A percentile compares a stretch with the other conserved stretches of the same genome.
phyloP scores from a whole-genome alignment of 257 asterid species.

The Penstemon eatonii region DNA sequence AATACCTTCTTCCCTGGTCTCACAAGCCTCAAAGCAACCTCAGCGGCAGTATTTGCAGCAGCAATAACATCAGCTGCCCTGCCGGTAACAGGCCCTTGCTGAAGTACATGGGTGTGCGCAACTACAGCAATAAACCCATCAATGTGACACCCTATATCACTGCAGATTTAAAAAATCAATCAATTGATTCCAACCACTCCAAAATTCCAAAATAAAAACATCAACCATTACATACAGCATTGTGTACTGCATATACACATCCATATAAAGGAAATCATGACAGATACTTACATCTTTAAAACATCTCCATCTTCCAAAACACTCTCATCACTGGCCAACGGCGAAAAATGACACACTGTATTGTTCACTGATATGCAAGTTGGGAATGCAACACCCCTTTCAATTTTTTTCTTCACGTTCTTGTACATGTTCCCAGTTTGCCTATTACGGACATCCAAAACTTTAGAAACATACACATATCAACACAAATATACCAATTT shows the following conservation, averaged over 20 bases:
- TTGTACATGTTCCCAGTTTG: conserved; percentile 91
- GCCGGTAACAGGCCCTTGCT: conserved; percentile 84
- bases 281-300: conserved; percentile 66
- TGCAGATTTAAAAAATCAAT: conserved; percentile 33
- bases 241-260: background rate
- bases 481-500: background rate
- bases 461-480: background rate
- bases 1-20: conserved; percentile 87
- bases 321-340: conserved; percentile 70
- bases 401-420: conserved; percentile 94
- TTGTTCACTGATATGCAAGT: conserved; percentile 87
- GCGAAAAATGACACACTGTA: conserved; percentile 86
- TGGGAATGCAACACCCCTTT: conserved; percentile 91
- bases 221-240: background rate
- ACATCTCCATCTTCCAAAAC: conserved; percentile 75
- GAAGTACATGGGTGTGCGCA: conserved; percentile 86
- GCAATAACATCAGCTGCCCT: conserved; percentile 92
- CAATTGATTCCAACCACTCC: conserved; percentile 6
- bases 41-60: conserved; percentile 96
- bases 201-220: conserved; percentile 1
- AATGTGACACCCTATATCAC: conserved; percentile 97
- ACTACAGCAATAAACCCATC: conserved; percentile 95
- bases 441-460: conserved; percentile 34
- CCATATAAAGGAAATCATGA: background rate
- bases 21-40: conserved; percentile 91